phyloP scores from a whole-genome alignment of 306 rosid genomes.

The Trichosanthes truncata region DNA sequence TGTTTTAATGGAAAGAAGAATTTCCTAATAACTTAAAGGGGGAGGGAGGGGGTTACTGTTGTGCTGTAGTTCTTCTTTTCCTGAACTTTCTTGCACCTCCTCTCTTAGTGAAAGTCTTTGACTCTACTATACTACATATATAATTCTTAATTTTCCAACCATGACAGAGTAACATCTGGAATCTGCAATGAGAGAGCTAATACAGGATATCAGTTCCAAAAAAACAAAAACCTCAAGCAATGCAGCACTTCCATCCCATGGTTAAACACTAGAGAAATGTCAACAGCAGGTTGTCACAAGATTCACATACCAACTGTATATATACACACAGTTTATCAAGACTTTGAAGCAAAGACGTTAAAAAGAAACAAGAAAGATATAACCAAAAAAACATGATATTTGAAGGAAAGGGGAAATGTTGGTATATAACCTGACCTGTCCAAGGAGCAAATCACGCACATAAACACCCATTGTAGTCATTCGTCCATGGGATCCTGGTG shows the following conservation, averaged over 20 bases:
- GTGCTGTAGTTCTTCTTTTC: background rate
- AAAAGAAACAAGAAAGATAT: background rate
- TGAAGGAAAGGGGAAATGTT: background rate
- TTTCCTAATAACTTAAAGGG: background rate
- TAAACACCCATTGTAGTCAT: slow-evolving; percentile 94
- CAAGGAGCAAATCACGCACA: slow-evolving; percentile 94
- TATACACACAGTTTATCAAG: background rate
- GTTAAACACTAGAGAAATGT: background rate
- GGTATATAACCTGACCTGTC: slow-evolving; percentile 92
- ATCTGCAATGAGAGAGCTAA: background rate
- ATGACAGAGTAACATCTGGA: background rate
- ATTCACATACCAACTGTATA: background rate
- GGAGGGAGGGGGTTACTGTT: background rate
- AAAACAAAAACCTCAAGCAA: background rate
- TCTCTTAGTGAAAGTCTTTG: background rate
- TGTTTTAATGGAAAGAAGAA: background rate
- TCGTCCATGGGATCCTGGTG: slow-evolving; percentile 95
- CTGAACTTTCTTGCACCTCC: background rate
- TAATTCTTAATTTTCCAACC: background rate
- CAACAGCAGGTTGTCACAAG: background rate
- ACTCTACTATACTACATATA: background rate
- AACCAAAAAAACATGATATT: background rate
- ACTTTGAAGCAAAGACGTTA: background rate
- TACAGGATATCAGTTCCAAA: background rate
- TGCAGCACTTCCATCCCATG: background rate